Evolutionary conservation across 192 early-diverging fungal genomes (phyloP).

Genomic region (Coemansia sp.): DNA sequence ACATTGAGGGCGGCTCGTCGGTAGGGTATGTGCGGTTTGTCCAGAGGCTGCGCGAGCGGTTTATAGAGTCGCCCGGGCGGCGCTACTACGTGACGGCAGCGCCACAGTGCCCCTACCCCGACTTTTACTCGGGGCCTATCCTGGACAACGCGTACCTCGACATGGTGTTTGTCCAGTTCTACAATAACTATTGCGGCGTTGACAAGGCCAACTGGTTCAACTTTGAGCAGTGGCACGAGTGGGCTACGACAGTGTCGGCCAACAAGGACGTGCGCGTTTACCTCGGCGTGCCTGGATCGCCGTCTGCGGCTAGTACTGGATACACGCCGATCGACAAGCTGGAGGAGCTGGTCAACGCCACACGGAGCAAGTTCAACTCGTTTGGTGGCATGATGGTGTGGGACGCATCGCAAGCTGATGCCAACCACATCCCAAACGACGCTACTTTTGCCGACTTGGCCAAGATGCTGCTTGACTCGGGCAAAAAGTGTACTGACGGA

Average conservation of each 20-base stretch:
- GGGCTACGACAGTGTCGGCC: conserved; percentile 57
- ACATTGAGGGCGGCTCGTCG: conserved; percentile 64
- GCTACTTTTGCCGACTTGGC: conserved; percentile 19
- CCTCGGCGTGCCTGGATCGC: conserved; percentile 62
- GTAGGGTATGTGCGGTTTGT: conserved; percentile 63
- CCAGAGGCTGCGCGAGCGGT: conserved; percentile 54
- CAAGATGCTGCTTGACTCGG: conserved; percentile 32
- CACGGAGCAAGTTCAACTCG: conserved; percentile 51
- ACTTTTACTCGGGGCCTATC: conserved; percentile 60
- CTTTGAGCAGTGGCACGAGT: conserved; percentile 70
- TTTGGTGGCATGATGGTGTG: conserved; percentile 75
- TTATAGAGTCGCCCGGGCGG: conserved; percentile 43
- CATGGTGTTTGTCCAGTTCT: conserved; percentile 77
- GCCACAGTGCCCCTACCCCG: conserved; percentile 71
- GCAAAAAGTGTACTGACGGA: conserved; percentile 33
- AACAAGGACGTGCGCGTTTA: conserved; percentile 63
- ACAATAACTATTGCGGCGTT: conserved; percentile 75
- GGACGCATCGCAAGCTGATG: conserved; percentile 67
- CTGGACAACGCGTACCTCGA: conserved; percentile 62
- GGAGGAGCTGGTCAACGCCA: conserved; percentile 51
- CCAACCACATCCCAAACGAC: conserved; percentile 28
- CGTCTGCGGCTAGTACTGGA: conserved; percentile 57
- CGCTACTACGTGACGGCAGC: conserved; percentile 64
- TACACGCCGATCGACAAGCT: conserved; percentile 54
- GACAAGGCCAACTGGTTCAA: conserved; percentile 62